Evolutionary conservation across 2,329 filamentous ascomycete genomes (phyloP).

Genomic region (Camillea tinctor): DNA sequence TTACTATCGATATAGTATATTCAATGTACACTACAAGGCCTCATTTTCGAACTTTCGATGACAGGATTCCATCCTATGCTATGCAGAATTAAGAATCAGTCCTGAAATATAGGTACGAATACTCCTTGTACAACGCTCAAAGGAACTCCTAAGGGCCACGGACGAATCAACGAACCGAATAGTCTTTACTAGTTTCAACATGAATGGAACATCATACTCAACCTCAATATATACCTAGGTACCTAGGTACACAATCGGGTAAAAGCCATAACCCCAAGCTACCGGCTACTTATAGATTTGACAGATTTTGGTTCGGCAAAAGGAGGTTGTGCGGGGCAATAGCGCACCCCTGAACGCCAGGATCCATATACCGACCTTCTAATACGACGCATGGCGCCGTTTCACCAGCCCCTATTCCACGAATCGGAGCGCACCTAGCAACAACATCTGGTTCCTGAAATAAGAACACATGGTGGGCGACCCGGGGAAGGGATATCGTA

Average conservation of each 20-base stretch:
- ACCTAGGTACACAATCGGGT: background rate
- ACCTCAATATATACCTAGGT: too few species aligned
- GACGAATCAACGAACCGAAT: too few species aligned
- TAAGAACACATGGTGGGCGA: background rate
- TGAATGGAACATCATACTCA: too few species aligned
- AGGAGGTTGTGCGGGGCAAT: background rate
- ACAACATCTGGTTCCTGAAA: background rate
- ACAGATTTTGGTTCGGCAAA: background rate
- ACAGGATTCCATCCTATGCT: too few species aligned
- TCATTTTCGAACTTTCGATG: too few species aligned
- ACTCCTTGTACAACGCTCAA: too few species aligned
- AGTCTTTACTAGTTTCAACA: too few species aligned
- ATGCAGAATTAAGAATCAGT: too few species aligned
- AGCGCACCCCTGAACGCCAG: background rate
- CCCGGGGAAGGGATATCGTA: background rate
- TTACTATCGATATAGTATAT: too few species aligned
- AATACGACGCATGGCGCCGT: background rate
- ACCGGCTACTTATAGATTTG: background rate
- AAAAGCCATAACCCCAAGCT: background rate
- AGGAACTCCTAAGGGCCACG: too few species aligned
- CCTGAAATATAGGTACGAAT: too few species aligned
- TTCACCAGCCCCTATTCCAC: background rate
- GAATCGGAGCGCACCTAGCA: background rate
- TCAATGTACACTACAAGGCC: too few species aligned
- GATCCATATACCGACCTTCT: background rate